Evolutionary conservation across 345 rosid genomes (phyloP), one percentile per base, ranked within the genome.

Genomic region (Boechera divaricarpa): DNA sequence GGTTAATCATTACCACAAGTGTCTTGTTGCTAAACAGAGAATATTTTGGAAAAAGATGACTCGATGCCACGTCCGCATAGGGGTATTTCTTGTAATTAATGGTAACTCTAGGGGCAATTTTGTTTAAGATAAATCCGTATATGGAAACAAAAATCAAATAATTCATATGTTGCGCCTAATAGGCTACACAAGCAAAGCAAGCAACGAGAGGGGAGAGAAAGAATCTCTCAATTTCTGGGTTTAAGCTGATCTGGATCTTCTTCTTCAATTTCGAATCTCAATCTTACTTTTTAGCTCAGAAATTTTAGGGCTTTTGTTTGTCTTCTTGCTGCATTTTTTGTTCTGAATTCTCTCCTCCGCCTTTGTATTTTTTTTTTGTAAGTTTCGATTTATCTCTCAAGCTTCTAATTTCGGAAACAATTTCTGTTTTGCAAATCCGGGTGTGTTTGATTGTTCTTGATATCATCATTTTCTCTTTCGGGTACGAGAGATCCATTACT

Each of bases 141-240:
- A 44, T 68, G 66, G 64, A 59, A 73, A 67, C 39, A 53, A 45
- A 32, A 63, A 65, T 38, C n/a, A 63, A 71, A 64, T 57, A 44
- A 69, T 59, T 68, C 39, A 5, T 67, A 7, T 33, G 67, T 49
- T 77, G 71, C 65, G 75, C 69, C 74, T 45, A 13, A 62, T 36
- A 64, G 77, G 72, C 41, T 63, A 47, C 56, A 78, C 39, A 78
- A 41, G 62, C 64, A 66, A 65, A 67, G 72, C 39, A 78, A 41
- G 62, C 64, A 66, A 65, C 72, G 72, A 57, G 60, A 32, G 51
- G 21, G 2, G 13, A 21, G 24, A 21, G 0, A 13, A 64, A 21
- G 52, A 48, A 67, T 79, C 74, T 79, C 60, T 79, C 45, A 61
- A 44, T 57, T 52, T 79, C 74, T 79, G 82, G 82, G 82, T 67